These are phyloP conservation scores for Hondaea fermentalgiana DNA, from an alignment of 108 stramenopile genomes.

Conservation along the genomic window DNA sequence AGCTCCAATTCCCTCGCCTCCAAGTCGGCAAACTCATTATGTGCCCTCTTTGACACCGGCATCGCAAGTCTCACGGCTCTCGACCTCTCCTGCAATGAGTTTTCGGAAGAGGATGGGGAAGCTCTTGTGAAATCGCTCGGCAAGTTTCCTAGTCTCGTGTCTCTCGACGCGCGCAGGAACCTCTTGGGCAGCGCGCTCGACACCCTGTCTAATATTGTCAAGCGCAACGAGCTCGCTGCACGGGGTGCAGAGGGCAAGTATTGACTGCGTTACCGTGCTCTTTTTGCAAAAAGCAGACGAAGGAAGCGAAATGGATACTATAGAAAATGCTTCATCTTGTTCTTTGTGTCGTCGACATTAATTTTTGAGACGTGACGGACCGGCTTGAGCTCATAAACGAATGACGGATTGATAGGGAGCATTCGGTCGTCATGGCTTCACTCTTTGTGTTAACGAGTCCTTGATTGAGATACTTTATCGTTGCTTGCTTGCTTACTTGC, in stretches of 20 bases:
- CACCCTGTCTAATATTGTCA: not conserved
- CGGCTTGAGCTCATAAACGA: no score
- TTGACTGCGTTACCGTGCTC: not conserved
- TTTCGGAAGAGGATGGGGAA: slow-evolving; percentile 30
- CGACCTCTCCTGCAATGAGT: slow-evolving; percentile 40
- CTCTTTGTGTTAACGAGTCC: no score
- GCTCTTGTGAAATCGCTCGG: slow-evolving; percentile 27
- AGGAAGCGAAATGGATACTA: no score
- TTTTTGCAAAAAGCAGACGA: not conserved
- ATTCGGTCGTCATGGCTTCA: no score
- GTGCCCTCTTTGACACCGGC: slow-evolving; percentile 4
- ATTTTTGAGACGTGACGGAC: no score
- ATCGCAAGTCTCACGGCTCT: not conserved
- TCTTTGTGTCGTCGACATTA: no score
- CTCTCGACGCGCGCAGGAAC: slow-evolving; percentile 2
- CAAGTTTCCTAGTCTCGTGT: not conserved
- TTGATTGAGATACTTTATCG: no score
- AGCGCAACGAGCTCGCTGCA: not conserved
- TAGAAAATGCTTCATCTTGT: no score
- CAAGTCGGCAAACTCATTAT: slow-evolving; percentile 23
- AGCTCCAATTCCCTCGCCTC: slow-evolving; percentile 27
- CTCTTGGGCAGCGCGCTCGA: not conserved
- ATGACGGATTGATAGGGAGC: no score
- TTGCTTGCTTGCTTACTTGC: no score
- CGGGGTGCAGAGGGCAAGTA: not conserved